Conservation (phyloP, 2,329 filamentous ascomycete species). For the Colletotrichum cuscutae region DNA sequence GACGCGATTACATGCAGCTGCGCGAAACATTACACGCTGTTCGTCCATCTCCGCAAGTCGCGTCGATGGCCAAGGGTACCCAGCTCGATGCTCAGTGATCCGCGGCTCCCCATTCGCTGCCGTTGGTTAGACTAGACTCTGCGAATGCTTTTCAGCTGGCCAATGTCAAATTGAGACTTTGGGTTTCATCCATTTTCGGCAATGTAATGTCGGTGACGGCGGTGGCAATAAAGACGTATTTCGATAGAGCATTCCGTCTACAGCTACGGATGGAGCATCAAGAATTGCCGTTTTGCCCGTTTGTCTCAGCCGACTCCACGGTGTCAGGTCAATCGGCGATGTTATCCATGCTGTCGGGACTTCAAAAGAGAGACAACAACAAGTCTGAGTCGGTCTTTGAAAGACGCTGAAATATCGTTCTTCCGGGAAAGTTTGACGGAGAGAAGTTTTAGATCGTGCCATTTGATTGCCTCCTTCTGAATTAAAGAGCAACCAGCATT, state of each 20-base stretch:
- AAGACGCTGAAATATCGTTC: neutral
- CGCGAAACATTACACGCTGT: conserved; percentile 17
- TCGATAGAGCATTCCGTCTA: neutral
- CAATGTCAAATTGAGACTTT: conserved; percentile 3
- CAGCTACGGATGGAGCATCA: neutral
- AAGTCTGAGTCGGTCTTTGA: neutral
- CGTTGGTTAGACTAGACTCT: neutral
- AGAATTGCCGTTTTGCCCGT: neutral
- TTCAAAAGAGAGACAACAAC: neutral
- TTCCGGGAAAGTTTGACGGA: neutral
- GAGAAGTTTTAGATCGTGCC: no score
- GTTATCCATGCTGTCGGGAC: conserved; percentile 11
- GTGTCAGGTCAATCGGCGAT: conserved; percentile 1
- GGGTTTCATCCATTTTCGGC: conserved; percentile 16
- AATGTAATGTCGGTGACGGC: conserved; percentile 23
- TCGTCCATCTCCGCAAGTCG: conserved; percentile 23
- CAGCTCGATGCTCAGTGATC: neutral
- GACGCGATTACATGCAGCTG: conserved; percentile 12
- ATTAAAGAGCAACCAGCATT: neutral
- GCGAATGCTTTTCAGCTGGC: conserved; percentile 14
- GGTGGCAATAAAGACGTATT: neutral
- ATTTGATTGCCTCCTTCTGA: no score
- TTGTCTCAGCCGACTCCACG: conserved; percentile 25
- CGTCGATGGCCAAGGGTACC: conserved; percentile 1
- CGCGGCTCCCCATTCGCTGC: conserved; percentile 12